phyloP scores from a whole-genome alignment of 1,284 basidiomycete genomes.

The Fistulina hepatica region DNA sequence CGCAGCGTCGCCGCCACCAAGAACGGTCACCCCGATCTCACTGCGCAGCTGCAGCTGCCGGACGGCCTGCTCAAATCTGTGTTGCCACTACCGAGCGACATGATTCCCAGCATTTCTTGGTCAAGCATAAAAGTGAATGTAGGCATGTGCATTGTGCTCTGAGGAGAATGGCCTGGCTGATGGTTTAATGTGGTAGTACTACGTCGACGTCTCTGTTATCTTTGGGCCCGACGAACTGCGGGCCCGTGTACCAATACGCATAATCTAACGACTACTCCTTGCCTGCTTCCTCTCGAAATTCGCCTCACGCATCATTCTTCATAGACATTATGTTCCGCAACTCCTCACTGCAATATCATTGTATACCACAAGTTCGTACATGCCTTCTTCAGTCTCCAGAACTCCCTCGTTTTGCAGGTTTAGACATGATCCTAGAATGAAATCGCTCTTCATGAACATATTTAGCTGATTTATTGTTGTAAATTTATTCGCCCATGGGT shows the following conservation, averaged over 20 bases:
- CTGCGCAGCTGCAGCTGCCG: conserved; percentile 37
- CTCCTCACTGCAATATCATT: no score
- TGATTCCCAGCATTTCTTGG: conserved; percentile 59
- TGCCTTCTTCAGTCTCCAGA: no score
- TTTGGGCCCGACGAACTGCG: conserved; percentile 50
- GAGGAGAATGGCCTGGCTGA: conserved; percentile 10
- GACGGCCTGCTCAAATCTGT: conserved; percentile 56
- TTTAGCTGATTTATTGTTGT: no score
- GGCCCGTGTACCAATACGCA: conserved; percentile 46
- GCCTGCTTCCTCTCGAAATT: no score
- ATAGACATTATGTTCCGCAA: no score
- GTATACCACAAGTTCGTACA: no score
- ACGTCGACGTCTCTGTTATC: conserved; percentile 54
- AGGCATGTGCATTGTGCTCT: conserved; percentile 15
- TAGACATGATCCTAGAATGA: no score
- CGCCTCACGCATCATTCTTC: no score
- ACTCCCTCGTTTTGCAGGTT: no score
- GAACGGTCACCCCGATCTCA: conserved; percentile 35
- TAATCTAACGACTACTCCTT: no score
- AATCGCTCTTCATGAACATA: no score
- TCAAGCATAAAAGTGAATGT: conserved; percentile 57
- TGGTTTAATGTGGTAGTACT: conserved; percentile 38
- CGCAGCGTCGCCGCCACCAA: conserved; percentile 24
- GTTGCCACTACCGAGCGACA: conserved; percentile 39
- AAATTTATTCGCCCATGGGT: no score